Evolutionary conservation across 371 early-diverging fungal genomes (phyloP), one percentile per base, ranked within the genome.

Genomic region (Globomyces sp.): DNA sequence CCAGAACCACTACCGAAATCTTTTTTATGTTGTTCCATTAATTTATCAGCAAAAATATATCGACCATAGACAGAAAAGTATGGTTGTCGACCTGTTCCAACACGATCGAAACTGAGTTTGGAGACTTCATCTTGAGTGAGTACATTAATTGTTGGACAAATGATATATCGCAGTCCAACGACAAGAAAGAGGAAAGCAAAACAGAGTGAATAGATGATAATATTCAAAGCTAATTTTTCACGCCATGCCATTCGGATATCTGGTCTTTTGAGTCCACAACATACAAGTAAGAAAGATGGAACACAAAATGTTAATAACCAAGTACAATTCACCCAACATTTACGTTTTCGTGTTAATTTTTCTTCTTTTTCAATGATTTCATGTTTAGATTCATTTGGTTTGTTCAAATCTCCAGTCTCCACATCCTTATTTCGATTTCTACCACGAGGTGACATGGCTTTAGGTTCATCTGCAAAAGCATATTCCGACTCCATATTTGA

Each of bases 161-260:
- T 85, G 51, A 94, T 65, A 66, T 87, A 80, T 45, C 96, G 90
- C 52, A 96, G 85, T 59, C 91, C 88, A 36, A 92, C 86, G 64
- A 96, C 89, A 79, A 92, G 94, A 82, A 96, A 93, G 49, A 94
- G 79, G 57, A 94, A 85, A 65, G 88, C 75, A 5, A 81, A 84
- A 65, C 91, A 93, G 74, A 92, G 66, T 40, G 92, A 75, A 48
- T 89, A 79, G 46, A 92, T 90, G 63, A 91, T 71, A 37, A 87
- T 72, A 75, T 91, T 91, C 8, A 94, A 72, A 0, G 93, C 90
- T 0, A 92, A 83, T 65, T 94, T 94, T 77, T 94, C 95, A 11
- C 93, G 75, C 93, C 93, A 94, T 1, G 98, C 98, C 91, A 92
- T 90, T 57, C 86, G 92, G 9, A 95, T 85, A 73, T 95, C 95